A percentile compares a stretch with the other conserved stretches of the same genome.
phyloP scores from a whole-genome alignment of 2,329 filamentous ascomycete species.

The Xylariaceae sp. region DNA sequence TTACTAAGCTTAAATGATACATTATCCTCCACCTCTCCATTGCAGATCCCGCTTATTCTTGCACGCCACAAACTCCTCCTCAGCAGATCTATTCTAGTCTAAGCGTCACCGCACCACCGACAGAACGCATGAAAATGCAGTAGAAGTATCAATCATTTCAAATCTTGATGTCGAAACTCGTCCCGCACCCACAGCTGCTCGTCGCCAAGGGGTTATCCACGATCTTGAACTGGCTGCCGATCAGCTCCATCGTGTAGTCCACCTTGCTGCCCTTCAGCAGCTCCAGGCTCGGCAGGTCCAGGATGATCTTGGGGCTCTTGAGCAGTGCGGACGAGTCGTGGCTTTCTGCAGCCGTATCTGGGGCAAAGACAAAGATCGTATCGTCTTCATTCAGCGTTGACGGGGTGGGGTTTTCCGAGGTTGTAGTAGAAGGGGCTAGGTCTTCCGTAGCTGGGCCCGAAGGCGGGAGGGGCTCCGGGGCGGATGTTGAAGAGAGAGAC shows the following conservation, averaged over 20 bases:
- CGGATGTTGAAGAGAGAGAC: slow-evolving; percentile 22
- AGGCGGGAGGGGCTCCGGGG: not conserved
- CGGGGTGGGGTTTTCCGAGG: slow-evolving; percentile 27
- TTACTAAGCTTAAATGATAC: no score
- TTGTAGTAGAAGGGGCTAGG: slow-evolving; percentile 39
- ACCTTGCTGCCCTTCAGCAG: slow-evolving; percentile 92
- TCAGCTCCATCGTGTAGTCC: slow-evolving; percentile 91
- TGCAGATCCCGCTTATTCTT: no score
- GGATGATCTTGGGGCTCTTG: slow-evolving; percentile 73
- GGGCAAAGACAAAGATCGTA: slow-evolving; percentile 78
- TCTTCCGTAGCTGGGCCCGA: slow-evolving; percentile 23
- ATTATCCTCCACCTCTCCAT: no score
- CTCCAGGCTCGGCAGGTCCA: slow-evolving; percentile 87
- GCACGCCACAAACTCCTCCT: no score
- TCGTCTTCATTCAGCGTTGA: slow-evolving; percentile 70
- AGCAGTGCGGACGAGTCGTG: not conserved
- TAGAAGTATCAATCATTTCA: slow-evolving; percentile 41
- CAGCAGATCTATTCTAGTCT: no score
- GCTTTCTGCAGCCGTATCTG: slow-evolving; percentile 48
- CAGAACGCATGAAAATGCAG: not conserved
- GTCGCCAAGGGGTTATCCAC: slow-evolving; percentile 89
- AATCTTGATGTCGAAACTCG: slow-evolving; percentile 91
- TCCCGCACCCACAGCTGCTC: slow-evolving; percentile 96
- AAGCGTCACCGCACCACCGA: not conserved
- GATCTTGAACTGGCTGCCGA: slow-evolving; percentile 91